Percentiles rank a stretch among this genome's conserved stretches.
phyloP scores from a whole-genome alignment of 805 yeast species.

The Cephaloascus albidus region DNA sequence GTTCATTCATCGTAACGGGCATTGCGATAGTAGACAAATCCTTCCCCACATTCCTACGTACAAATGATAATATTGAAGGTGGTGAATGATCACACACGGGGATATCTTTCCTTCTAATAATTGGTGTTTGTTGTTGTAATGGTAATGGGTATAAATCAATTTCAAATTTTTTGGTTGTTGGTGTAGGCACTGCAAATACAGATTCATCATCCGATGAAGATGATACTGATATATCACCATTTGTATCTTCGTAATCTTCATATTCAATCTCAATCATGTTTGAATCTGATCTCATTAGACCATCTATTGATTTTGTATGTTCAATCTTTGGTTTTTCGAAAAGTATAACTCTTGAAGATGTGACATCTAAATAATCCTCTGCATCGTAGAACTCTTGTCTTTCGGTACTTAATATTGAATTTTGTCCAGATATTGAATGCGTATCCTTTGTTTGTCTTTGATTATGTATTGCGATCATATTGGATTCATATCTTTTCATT shows the following conservation, averaged over 20 bases:
- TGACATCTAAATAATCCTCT: conserved; percentile 44
- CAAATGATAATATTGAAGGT: conserved; percentile 70
- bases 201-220: conserved; percentile 11
- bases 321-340: conserved; percentile 17
- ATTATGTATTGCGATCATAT: not conserved
- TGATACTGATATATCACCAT: conserved; percentile 2
- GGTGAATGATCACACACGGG: conserved; percentile 57
- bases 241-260: conserved; percentile 7
- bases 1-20: conserved; percentile 95
- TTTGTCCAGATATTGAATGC: not conserved
- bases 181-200: conserved; percentile 10
- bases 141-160: conserved; percentile 65
- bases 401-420: not conserved
- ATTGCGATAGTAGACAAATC: conserved; percentile 78
- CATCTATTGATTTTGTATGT: conserved; percentile 1
- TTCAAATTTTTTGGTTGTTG: conserved; percentile 5
- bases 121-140: conserved; percentile 13
- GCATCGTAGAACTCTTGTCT: conserved; percentile 60
- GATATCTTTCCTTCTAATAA: conserved; percentile 51
- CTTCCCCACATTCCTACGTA: conserved; percentile 88
- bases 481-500: not conserved
- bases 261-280: conserved; percentile 6
- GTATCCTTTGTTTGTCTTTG: not conserved
- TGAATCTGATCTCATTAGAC: conserved; percentile 14
- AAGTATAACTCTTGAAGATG: conserved; percentile 46